Base-by-base conservation (phyloP, 345 rosid species). In the Erucastrum elatum region DNA sequence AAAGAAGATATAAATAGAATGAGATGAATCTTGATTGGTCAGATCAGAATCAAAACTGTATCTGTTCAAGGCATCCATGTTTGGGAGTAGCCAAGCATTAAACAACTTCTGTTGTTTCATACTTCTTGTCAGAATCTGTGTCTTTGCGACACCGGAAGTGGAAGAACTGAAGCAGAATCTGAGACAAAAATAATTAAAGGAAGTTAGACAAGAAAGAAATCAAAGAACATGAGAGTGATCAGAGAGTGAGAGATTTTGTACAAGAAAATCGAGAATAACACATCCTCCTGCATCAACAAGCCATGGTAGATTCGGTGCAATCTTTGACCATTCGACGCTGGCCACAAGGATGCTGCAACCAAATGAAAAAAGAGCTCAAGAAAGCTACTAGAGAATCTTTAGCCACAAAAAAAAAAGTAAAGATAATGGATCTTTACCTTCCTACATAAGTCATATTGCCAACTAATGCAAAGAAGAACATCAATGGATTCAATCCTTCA, bases 251-350 rank as follows among this genome's bases (percentile, higher is more conserved):
- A 46, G 68, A 65, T 4, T 65, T 53, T 31, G 85, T 92, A 90
- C 97, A 58, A 89, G 87, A 72, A 81, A 59, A 81, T 90, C 97
- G 58, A 92, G 97, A 60, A 92, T 68, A 59, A 90, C 91, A 16
- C 97, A 90, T 17, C 95, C 97, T 75, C 87, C 88, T 29, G 96
- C 97, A 84, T 92, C 97, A 53, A 86, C 95, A 64, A 92, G 85
- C 96, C 97, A 90, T 12, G 96, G 97, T 62, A 90, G 78, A 85
- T 92, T 92, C 13, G 94, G 89, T 72, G 76, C 84, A 78, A 92
- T 75, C 79, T 76, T 84, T 62, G 82, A 73, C 97, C 96, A 90
- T 62, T 89, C 89, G 37, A 85, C 4, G 66, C 91, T 89, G 75
- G 77, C 77, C 59, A 92, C 87, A 46, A 92, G 88, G 69, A 92